Conservation (phyloP, 75 land plant species). For the Sequoiadendron giganteum region DNA sequence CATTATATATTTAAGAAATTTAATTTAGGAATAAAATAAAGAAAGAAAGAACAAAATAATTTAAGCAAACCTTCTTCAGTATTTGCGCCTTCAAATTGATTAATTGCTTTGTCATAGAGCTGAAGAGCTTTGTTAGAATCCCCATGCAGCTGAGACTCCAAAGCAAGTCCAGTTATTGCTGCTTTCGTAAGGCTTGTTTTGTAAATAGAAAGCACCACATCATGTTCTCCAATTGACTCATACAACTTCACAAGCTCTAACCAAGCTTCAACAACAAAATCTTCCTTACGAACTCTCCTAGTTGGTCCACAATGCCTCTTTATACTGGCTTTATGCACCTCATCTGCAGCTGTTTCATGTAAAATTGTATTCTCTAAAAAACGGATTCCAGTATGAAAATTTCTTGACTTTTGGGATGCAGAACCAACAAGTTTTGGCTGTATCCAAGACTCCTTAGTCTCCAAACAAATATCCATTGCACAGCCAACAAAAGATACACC, state of each 20-base stretch:
- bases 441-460: conserved; percentile 37
- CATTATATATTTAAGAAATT: neutral
- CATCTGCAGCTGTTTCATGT: conserved; percentile 28
- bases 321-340: conserved; percentile 1
- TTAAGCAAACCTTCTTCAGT: conserved; percentile 10
- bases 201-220: conserved; percentile 44
- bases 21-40: neutral
- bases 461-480: conserved; percentile 32
- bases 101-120: conserved; percentile 44
- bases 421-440: conserved; percentile 38
- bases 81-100: conserved; percentile 18
- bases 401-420: conserved; percentile 41
- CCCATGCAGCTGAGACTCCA: conserved; percentile 40
- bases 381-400: conserved; percentile 44
- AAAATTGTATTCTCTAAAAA: conserved; percentile 42
- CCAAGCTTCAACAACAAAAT: conserved; percentile 39
- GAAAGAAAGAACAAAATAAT: neutral
- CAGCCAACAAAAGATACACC: conserved; percentile 36
- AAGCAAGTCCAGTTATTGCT: conserved; percentile 27
- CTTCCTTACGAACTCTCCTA: conserved; percentile 17
- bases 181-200: conserved; percentile 32
- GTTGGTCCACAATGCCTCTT: conserved; percentile 39
- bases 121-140: conserved; percentile 28
- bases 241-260: conserved; percentile 47
- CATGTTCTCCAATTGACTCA: conserved; percentile 46